A percentile compares a stretch with the other conserved stretches of the same genome.
phyloP scores from a whole-genome alignment of 1,139 yeast species.

The Magnusiomyces suaveolens region DNA sequence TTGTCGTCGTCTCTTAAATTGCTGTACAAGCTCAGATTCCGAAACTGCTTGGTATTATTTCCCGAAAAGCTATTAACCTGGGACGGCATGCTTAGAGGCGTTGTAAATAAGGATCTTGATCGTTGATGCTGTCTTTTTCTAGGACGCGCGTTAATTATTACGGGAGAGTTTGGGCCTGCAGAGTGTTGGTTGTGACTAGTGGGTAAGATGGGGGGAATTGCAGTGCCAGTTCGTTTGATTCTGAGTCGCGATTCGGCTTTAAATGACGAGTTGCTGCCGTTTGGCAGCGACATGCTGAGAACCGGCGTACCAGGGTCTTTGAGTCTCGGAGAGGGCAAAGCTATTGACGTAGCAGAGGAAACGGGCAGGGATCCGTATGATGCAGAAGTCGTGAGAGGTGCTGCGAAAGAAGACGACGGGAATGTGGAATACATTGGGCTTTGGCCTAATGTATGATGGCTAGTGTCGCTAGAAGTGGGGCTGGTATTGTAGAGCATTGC shows the following conservation, averaged over 20 bases:
- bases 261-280: not conserved
- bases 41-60: not conserved
- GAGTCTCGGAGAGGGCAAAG: not conserved
- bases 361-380: not conserved
- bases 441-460: not conserved
- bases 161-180: not conserved
- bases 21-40: not conserved
- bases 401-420: not conserved
- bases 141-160: not conserved
- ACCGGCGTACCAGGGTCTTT: not conserved
- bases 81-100: not conserved
- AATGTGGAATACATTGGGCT: no score
- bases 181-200: not conserved
- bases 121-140: not conserved
- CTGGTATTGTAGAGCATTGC: constrained; percentile 1
- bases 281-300: not conserved
- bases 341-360: not conserved
- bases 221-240: not conserved
- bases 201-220: not conserved
- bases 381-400: not conserved
- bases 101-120: not conserved
- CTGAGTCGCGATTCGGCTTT: not conserved
- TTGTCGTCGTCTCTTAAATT: not conserved
- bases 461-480: not conserved
- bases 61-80: not conserved